Base-by-base conservation (phyloP, 805 yeast genomes). In the Candida corydali region DNA sequence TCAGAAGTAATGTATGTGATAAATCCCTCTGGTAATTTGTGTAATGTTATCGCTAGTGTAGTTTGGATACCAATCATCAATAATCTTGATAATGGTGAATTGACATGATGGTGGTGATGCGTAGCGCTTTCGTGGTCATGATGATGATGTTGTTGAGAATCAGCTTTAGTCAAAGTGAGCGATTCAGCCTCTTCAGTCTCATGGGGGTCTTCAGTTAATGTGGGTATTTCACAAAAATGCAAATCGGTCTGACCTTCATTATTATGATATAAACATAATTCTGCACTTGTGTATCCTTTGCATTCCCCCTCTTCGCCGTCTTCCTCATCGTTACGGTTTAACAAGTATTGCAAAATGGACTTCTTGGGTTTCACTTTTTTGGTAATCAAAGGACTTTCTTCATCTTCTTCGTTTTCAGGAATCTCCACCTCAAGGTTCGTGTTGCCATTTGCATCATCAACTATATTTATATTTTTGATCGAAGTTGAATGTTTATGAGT, bases 21-120 rank as follows among this genome's bases (percentile, higher is more conserved):
- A 51, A 91, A 86, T 0, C 98, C 98, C 60, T 91, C 98, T 0
- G 98, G 98, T 17, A 91, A 70, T 55, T 93, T 89, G 62, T 91
- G 98, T 19, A 93, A 61, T 0, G 94, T 76, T 19, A 91, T 77
- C 0, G 95, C 98, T 34, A 89, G 56, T 5, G 89, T 79, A 0
- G 98, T 91, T 57, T 93, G 97, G 16, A 93, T 57, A 3, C 96
- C 97, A 40, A 91, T 87, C 4, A 95, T 76, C 8, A 91, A 60
- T n/a, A 91, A 61, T 40, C 86, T 72, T 0, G 94, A 81, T 12
- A 82, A 63, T 1, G 93, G 89, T 0, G 95, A 78, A 39, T 77
- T 79, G 15, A 85, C 70, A 50, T 83, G 86, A 55, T 87, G 96
- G 51, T 84, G 94, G 49, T 86, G 95, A 47, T 75, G 75, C 26